Evolutionary conservation across 2,329 filamentous ascomycete species (phyloP).

Genomic region (Fusarium oligoseptatum): DNA sequence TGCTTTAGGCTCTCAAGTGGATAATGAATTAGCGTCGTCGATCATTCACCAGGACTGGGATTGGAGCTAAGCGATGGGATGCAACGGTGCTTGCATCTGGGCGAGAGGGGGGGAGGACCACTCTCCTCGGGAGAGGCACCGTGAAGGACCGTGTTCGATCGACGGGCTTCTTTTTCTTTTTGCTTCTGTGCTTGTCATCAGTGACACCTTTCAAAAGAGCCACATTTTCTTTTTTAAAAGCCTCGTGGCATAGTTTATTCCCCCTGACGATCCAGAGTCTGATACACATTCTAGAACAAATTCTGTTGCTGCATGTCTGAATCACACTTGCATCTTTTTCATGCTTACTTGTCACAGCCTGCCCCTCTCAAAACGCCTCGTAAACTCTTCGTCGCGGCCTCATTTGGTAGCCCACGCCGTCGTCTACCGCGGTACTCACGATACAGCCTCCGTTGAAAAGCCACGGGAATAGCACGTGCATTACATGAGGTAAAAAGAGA

Average conservation of each 20-base stretch:
- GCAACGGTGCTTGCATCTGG: background rate
- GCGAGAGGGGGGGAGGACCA: background rate
- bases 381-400: background rate
- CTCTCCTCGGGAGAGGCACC: background rate
- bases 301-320: background rate
- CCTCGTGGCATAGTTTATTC: background rate
- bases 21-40: background rate
- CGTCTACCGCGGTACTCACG: background rate
- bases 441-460: background rate
- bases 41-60: constrained; percentile 1
- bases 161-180: background rate
- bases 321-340: background rate
- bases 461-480: background rate
- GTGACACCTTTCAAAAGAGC: background rate
- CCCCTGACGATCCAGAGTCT: constrained; percentile 2
- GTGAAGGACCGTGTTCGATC: background rate
- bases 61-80: background rate
- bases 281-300: constrained; percentile 3
- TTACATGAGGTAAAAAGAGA: background rate
- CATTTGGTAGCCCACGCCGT: background rate
- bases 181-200: background rate
- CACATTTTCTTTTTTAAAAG: background rate
- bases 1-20: constrained; percentile 17
- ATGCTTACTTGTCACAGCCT: background rate
- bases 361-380: background rate